Percentiles rank a stretch among this genome's conserved stretches.
phyloP scores from a whole-genome alignment of 2,329 filamentous ascomycete genomes.

The Fusarium proliferatum region DNA sequence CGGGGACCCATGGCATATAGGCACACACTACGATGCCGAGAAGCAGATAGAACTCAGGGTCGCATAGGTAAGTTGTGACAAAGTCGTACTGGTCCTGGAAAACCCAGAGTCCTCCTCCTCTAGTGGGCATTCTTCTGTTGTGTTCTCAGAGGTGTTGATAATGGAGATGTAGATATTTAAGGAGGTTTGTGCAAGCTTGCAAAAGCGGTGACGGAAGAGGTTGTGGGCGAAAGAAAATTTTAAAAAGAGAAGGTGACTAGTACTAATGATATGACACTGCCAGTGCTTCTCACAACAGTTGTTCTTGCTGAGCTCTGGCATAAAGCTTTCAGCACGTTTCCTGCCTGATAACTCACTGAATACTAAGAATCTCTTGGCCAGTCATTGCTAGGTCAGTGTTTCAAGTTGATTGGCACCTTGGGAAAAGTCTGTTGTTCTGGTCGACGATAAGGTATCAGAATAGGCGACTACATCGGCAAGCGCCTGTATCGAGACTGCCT shows the following conservation, averaged over 20 bases:
- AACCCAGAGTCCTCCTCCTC: neutral
- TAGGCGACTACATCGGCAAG: neutral
- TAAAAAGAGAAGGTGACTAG: accelerated
- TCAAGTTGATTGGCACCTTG: accelerated
- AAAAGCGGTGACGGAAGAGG: neutral
- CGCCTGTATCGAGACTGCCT: neutral
- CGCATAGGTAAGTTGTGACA: neutral
- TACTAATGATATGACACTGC: neutral
- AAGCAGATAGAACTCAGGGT: neutral
- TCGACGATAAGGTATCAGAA: neutral
- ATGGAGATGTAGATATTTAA: neutral
- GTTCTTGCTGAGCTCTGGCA: neutral
- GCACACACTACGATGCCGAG: neutral
- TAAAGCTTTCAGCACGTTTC: accelerated
- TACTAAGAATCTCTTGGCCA: accelerated
- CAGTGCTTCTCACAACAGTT: neutral
- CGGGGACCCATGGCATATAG: neutral
- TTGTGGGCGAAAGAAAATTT: accelerated
- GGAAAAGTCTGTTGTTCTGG: neutral
- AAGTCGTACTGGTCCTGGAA: neutral
- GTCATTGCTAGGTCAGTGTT: accelerated
- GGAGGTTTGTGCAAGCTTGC: accelerated
- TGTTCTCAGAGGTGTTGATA: neutral
- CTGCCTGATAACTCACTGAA: no score
- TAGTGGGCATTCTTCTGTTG: neutral